A percentile compares a stretch with the other conserved stretches of the same genome.
phyloP scores from a whole-genome alignment of 176 grass and related monocot genomes.

The Eleusine indica region DNA sequence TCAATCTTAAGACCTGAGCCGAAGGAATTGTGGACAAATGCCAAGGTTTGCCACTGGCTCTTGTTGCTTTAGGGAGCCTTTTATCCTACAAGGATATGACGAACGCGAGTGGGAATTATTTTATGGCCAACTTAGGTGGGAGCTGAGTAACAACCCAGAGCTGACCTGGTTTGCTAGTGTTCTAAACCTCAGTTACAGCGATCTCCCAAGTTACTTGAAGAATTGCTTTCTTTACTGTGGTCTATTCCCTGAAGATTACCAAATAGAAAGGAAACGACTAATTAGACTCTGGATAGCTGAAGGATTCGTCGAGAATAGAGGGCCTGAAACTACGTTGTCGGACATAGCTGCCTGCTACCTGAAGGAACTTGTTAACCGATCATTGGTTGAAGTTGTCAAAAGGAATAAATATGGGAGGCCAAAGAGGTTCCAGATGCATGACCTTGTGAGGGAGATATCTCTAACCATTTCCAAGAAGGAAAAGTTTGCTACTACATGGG shows the following conservation, averaged over 20 bases:
- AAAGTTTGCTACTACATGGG: slow-evolving; percentile 34
- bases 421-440: slow-evolving; percentile 45
- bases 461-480: slow-evolving; percentile 39
- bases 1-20: slow-evolving; percentile 15
- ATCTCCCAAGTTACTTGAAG: slow-evolving; percentile 51
- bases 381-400: slow-evolving; percentile 43
- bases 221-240: slow-evolving; percentile 54
- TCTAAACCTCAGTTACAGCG: slow-evolving; percentile 48
- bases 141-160: slow-evolving; percentile 46
- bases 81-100: slow-evolving; percentile 45
- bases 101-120: slow-evolving; percentile 44
- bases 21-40: slow-evolving; percentile 45
- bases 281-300: slow-evolving; percentile 54
- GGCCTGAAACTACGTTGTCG: neutral
- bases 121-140: slow-evolving; percentile 46
- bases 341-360: slow-evolving; percentile 50
- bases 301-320: slow-evolving; percentile 54
- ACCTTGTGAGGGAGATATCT: slow-evolving; percentile 52
- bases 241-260: slow-evolving; percentile 52
- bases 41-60: slow-evolving; percentile 51
- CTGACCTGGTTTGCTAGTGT: slow-evolving; percentile 39
- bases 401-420: slow-evolving; percentile 37
- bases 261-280: slow-evolving; percentile 37
- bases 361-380: slow-evolving; percentile 41
- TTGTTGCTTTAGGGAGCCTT: slow-evolving; percentile 51